Conservation (phyloP, 2,329 filamentous ascomycete genomes). For the Pestalotiopsis sp. region DNA sequence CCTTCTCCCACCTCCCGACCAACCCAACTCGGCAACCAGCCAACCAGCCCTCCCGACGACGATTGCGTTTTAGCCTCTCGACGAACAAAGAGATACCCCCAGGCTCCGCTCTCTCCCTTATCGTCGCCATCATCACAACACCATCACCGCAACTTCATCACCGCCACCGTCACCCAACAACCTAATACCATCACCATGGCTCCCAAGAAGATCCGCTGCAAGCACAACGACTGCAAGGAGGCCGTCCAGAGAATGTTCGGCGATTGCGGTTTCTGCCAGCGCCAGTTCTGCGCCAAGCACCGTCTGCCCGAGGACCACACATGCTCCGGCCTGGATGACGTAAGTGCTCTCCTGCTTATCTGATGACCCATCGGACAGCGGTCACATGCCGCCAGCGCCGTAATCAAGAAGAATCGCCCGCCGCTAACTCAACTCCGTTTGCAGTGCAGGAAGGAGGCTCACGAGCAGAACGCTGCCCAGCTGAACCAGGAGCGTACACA, state of each 20-base stretch:
- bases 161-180: neutral
- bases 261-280: conserved; percentile 92
- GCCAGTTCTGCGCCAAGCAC: conserved; percentile 95
- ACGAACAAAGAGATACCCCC: neutral
- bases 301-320: conserved; percentile 92
- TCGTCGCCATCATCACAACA: neutral
- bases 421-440: conserved; percentile 35
- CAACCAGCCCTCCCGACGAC: neutral
- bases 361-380: conserved; percentile 74
- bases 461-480: conserved; percentile 91
- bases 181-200: conserved; percentile 52
- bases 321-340: conserved; percentile 88
- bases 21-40: no score
- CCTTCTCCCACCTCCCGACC: neutral
- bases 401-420: conserved; percentile 42
- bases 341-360: conserved; percentile 52
- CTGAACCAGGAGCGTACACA: conserved; percentile 91
- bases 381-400: no score
- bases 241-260: conserved; percentile 91
- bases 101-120: neutral
- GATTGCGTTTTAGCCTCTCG: neutral
- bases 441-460: conserved; percentile 93
- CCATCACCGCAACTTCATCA: neutral
- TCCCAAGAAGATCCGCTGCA: conserved; percentile 81
- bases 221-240: conserved; percentile 86